Evolutionary conservation across 2,329 filamentous ascomycete species (phyloP).

Genomic region (Cercospora zeina): DNA sequence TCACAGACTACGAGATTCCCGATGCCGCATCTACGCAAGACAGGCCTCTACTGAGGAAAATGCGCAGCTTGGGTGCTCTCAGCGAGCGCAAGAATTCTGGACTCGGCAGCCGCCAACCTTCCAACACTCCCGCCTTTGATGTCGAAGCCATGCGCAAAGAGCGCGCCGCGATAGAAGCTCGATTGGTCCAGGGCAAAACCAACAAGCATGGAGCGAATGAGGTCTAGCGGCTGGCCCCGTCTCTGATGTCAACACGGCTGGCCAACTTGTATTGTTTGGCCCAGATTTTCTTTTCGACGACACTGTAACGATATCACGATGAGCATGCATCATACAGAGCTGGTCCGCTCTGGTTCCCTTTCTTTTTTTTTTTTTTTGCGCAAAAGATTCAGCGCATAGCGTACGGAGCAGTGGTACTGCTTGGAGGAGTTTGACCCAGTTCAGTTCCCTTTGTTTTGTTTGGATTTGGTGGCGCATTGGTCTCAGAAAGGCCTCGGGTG

Average conservation of each 20-base stretch:
- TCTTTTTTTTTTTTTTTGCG: too few species aligned
- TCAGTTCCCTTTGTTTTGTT: conserved; percentile 1
- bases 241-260: conserved; percentile 1
- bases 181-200: conserved; percentile 9
- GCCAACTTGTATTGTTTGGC: background rate
- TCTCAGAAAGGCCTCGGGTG: background rate
- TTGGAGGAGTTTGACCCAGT: conserved; percentile 7
- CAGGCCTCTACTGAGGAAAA: conserved; percentile 39
- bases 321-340: conserved; percentile 21
- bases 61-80: conserved; percentile 41
- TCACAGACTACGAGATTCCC: conserved; percentile 28
- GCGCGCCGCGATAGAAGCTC: conserved; percentile 26
- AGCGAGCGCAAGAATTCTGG: conserved; percentile 33
- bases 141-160: conserved; percentile 29
- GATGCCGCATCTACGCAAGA: conserved; percentile 15
- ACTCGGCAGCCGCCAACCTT: conserved; percentile 22
- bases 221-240: conserved; percentile 8
- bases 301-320: conserved; percentile 28
- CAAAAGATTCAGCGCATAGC: conserved; percentile 20
- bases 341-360: conserved; percentile 20
- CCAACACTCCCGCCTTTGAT: conserved; percentile 28
- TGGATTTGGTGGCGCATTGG: conserved; percentile 3
- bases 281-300: conserved; percentile 23
- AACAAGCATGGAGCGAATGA: conserved; percentile 29
- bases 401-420: conserved; percentile 22